Evolutionary conservation across 179 eudicot species (phyloP), one percentile per base, ranked within the genome.

Genomic region (Silene coronaria): DNA sequence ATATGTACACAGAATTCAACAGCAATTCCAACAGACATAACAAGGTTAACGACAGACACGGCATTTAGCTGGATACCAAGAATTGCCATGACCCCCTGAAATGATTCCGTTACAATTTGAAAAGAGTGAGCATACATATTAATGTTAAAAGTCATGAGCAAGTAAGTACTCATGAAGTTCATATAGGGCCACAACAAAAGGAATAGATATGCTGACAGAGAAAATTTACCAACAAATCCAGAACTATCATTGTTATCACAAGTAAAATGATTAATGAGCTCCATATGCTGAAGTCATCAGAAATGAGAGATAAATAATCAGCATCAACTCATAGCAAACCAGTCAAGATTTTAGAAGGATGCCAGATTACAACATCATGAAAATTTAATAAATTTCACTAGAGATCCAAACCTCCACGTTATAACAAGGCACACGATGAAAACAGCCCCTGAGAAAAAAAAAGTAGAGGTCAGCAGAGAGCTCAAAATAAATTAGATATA

Each of bases 1-100:
- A 96, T 90, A 82, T 96, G 99, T 68, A 96, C 98, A 75, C 99
- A 96, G 76, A 96, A 96, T 87, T 96, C 99, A 73, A 96, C 99
- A 46, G 97, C 88, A 79, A 96, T 96, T 32, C 99, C 98, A 77
- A 96, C 97, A 22, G 99, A 83, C 99, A 96, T 96, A 38, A 96
- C 89, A 38, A 96, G 97, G 87, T 96, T 96, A 69, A 96, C 99
- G 71, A 96, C 99, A 30, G 99, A 96, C 74, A 96, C 87, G 36
- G 99, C 98, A 80, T 96, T 96, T 79, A 96, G 89, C 80, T 96
- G 99, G 81, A 96, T 91, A 75, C 87, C 78, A 77, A 96, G 72
- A 82, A 96, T 84, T 53, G 99, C 98, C 99, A 96, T 93, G 61
- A 96, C 86, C 58, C 99, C 99, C 99, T 96, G 97, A 80, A 85